These are phyloP conservation scores for Rhodosporidiobolus odoratus DNA, from an alignment of 768 basidiomycete species.

Conservation along the genomic window DNA sequence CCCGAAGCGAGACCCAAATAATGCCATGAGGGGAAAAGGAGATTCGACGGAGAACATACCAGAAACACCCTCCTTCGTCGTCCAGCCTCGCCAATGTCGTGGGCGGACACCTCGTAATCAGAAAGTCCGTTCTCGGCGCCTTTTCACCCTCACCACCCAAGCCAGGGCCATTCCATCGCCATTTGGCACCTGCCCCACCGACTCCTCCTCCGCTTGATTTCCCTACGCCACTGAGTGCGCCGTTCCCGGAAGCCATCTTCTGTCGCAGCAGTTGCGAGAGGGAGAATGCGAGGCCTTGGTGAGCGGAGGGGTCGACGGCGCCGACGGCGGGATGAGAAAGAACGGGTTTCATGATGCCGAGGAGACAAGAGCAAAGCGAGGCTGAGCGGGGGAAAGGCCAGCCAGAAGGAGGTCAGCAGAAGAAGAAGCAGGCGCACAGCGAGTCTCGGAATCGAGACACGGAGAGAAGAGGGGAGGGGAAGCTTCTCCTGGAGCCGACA, in stretches of 20 bases:
- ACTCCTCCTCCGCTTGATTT: neutral
- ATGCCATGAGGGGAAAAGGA: neutral
- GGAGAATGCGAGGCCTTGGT: slow-evolving; percentile 18
- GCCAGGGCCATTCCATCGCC: neutral
- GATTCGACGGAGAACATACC: neutral
- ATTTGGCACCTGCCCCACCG: neutral
- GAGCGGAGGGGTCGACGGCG: no score
- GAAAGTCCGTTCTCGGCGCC: neutral
- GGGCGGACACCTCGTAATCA: slow-evolving; percentile 1
- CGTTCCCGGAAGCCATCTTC: neutral
- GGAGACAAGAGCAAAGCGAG: no score
- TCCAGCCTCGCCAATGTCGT: slow-evolving; percentile 17
- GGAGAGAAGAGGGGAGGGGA: no score
- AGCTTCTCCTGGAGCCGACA: no score
- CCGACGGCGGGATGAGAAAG: no score
- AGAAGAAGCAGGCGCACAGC: no score
- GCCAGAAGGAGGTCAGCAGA: no score
- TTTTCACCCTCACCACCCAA: neutral
- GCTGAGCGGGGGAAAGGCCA: no score
- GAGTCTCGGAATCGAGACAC: no score
- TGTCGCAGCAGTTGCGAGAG: slow-evolving; percentile 12
- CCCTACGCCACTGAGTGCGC: neutral
- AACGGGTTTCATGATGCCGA: no score
- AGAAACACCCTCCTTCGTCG: slow-evolving; percentile 10
- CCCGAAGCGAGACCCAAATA: neutral